Conservation (phyloP, 2,329 filamentous ascomycete genomes). For the Fusarium newnesense region DNA sequence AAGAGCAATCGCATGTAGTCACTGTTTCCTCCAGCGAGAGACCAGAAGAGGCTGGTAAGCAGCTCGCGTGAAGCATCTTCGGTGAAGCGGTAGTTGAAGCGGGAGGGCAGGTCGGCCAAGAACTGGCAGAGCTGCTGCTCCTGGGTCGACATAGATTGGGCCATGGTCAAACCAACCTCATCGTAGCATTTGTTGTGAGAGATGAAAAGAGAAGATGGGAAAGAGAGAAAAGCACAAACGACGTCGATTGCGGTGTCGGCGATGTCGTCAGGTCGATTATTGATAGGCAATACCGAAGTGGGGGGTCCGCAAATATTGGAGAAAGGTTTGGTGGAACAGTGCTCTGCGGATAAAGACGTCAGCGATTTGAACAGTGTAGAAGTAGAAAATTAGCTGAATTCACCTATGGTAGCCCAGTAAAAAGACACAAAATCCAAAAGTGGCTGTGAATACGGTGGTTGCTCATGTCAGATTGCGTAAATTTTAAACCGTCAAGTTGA, state of each 20-base stretch:
- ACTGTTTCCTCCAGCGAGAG: slow-evolving; percentile 78
- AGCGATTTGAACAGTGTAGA: slow-evolving; percentile 19
- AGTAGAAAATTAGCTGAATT: background rate
- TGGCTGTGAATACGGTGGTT: background rate
- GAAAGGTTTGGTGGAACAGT: slow-evolving; percentile 37
- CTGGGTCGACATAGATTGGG: slow-evolving; percentile 67
- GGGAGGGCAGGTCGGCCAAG: slow-evolving; percentile 79
- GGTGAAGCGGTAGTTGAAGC: slow-evolving; percentile 80
- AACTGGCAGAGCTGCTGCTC: slow-evolving; percentile 87
- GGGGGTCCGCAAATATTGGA: slow-evolving; percentile 34
- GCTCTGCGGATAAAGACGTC: slow-evolving; percentile 30
- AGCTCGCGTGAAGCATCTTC: slow-evolving; percentile 77
- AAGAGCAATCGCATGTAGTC: slow-evolving; percentile 86
- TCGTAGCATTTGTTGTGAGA: slow-evolving; percentile 32
- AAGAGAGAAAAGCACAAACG: slow-evolving; percentile 8
- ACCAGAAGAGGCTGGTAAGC: slow-evolving; percentile 84
- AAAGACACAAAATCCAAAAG: background rate
- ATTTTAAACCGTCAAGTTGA: slow-evolving; percentile 4
- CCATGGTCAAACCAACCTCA: slow-evolving; percentile 56
- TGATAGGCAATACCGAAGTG: slow-evolving; percentile 24
- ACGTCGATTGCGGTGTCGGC: slow-evolving; percentile 30
- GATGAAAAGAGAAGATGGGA: slow-evolving; percentile 2
- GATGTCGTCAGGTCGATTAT: slow-evolving; percentile 40
- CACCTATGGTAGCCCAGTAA: background rate
- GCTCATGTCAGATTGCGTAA: slow-evolving; percentile 2